phyloP scores from a whole-genome alignment of 2,329 filamentous ascomycete genomes.

The Colletotrichum sublineola region DNA sequence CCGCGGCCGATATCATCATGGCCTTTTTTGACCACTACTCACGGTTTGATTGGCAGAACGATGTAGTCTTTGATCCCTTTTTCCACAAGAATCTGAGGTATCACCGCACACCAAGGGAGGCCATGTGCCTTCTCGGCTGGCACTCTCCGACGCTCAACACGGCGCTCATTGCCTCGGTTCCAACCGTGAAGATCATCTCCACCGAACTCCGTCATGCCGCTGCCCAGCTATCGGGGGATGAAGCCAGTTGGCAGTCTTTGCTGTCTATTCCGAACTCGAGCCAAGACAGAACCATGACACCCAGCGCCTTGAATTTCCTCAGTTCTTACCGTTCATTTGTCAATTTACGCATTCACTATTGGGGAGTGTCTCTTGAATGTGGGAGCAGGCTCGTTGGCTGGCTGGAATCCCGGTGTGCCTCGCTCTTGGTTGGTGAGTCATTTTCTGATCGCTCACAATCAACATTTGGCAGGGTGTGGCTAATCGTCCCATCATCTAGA shows the following conservation, averaged over 20 bases:
- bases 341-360: slow-evolving; percentile 74
- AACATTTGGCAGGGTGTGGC: slow-evolving; percentile 6
- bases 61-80: slow-evolving; percentile 70
- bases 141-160: slow-evolving; percentile 73
- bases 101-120: slow-evolving; percentile 68
- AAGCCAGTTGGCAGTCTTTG: slow-evolving; percentile 59
- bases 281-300: slow-evolving; percentile 1
- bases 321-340: slow-evolving; percentile 66
- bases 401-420: slow-evolving; percentile 72
- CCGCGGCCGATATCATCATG: slow-evolving; percentile 64
- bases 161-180: slow-evolving; percentile 64
- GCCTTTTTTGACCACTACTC: slow-evolving; percentile 76
- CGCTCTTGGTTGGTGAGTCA: slow-evolving; percentile 68
- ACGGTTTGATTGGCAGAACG: slow-evolving; percentile 68
- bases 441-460: neutral
- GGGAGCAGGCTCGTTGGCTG: slow-evolving; percentile 71
- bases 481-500: slow-evolving; percentile 56
- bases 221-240: slow-evolving; percentile 52
- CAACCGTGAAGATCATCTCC: slow-evolving; percentile 65
- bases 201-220: slow-evolving; percentile 65
- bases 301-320: slow-evolving; percentile 63
- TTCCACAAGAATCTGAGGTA: slow-evolving; percentile 68
- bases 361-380: slow-evolving; percentile 69
- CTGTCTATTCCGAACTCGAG: slow-evolving; percentile 44
- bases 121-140: slow-evolving; percentile 74